Percentiles rank a stretch among this genome's conserved stretches.
Evolutionary conservation across 2,329 filamentous ascomycete species (phyloP).

Genomic region (Diaporthe longicolla): DNA sequence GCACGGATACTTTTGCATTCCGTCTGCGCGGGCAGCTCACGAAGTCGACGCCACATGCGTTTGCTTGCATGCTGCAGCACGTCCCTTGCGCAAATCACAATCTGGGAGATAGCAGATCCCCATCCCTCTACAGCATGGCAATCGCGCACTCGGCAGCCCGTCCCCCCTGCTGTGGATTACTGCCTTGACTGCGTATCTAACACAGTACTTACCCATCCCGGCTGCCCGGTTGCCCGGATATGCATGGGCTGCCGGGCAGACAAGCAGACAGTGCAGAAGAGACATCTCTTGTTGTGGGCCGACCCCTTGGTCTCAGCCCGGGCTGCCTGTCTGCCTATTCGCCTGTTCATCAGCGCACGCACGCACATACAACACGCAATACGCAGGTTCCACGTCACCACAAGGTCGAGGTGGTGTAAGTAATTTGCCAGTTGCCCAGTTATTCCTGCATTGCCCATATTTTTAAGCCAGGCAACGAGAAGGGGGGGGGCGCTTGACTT

Average conservation of each 20-base stretch:
- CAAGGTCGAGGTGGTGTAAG: not conserved
- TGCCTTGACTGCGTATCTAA: too few relatives aligned
- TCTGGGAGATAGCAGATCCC: slow-evolving; percentile 20
- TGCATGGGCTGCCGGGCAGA: not conserved
- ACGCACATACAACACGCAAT: slow-evolving; percentile 1
- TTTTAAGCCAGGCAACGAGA: not conserved
- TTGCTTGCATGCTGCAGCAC: not conserved
- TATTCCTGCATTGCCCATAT: slow-evolving; percentile 13
- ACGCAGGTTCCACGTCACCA: slow-evolving; percentile 13
- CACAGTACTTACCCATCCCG: too few relatives aligned
- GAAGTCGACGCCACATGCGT: slow-evolving; percentile 2
- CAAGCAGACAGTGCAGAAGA: too few relatives aligned
- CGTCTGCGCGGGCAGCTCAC: too few relatives aligned
- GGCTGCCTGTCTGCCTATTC: too few relatives aligned
- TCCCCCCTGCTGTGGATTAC: not conserved
- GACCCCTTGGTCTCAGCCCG: too few relatives aligned
- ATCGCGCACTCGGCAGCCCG: not conserved
- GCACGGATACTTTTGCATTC: too few relatives aligned
- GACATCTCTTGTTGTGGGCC: too few relatives aligned
- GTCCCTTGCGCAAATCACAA: slow-evolving; percentile 5
- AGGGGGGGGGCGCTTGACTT: not conserved
- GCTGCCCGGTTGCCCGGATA: not conserved
- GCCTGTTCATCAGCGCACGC: slow-evolving; percentile 7
- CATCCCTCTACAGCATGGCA: slow-evolving; percentile 13
- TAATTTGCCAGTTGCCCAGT: slow-evolving; percentile 14